Base-by-base conservation (phyloP, 2,329 filamentous ascomycete genomes). In the Xylariaceae sp. region DNA sequence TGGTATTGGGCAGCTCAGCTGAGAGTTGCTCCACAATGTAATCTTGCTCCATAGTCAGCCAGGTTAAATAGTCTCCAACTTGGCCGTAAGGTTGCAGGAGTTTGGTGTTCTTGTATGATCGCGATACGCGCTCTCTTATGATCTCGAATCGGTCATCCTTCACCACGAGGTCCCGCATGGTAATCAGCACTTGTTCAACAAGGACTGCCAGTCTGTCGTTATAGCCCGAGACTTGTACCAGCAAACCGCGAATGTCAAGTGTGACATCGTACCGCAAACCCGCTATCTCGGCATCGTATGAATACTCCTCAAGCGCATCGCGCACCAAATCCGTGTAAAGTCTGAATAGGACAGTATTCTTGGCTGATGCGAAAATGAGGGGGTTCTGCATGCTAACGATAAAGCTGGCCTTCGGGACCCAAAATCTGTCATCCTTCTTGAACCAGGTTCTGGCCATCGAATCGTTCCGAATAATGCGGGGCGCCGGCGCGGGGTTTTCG, bases 371-470 rank as follows among this genome's bases (percentile, higher is more conserved):
- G 68, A 84, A 85, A n/a, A 88, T 84, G 43, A 95, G 72, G 0
- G 91, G 88, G 55, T 86, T 95, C 63, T 86, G 83, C 61, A 95
- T 79, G 62, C 86, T 89, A 59, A 96, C 83, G 60, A 91, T 82
- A 16, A 97, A 76, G 55, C 91, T 94, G 3, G 89, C 94, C 70
- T 95, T 96, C 8, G 94, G 94, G 9, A 97, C 94, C 92, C 92
- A 97, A 72, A 97, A 99, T 0, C 86, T 91, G 64, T 99, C 94
- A 65, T 99, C 94, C 73, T 97, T 97, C 77, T 99, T 99, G 77
- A 86, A 96, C 94, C 94, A 99, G 2, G 89, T 87, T 29, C 92
- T 85, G 0, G 89, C 85, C 32, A 84, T 75, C 5, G 85, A 79
- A 61, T 96, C 92, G 63, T 95, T 91, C 61, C 92, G 85, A 58